A percentile compares a stretch with the other conserved stretches of the same genome.
Evolutionary conservation across 805 yeast genomes (phyloP).

Genomic region (Candida nonsorbophila): DNA sequence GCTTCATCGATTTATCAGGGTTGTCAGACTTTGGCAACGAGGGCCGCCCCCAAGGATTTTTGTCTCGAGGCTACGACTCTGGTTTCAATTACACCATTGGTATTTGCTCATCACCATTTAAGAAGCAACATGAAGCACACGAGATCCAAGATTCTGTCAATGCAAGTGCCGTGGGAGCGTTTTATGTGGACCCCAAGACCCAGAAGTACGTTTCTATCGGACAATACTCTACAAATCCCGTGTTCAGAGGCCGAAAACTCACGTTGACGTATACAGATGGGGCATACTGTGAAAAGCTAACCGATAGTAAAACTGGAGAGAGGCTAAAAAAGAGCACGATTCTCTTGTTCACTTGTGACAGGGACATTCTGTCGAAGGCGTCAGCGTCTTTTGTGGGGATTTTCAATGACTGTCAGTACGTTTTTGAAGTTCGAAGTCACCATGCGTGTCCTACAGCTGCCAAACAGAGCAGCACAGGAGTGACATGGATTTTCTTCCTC

Average conservation of each 20-base stretch:
- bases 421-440: slow-evolving; percentile 78
- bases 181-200: slow-evolving; percentile 35
- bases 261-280: slow-evolving; percentile 70
- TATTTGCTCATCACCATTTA: slow-evolving; percentile 40
- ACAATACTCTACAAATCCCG: slow-evolving; percentile 53
- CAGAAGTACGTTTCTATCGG: slow-evolving; percentile 45
- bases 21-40: slow-evolving; percentile 44
- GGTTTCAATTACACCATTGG: slow-evolving; percentile 63
- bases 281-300: slow-evolving; percentile 42
- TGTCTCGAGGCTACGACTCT: slow-evolving; percentile 64
- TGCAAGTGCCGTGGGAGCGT: slow-evolving; percentile 37
- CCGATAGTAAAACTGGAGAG: slow-evolving; percentile 38
- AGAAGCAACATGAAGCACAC: slow-evolving; percentile 34
- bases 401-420: slow-evolving; percentile 70
- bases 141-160: slow-evolving; percentile 39
- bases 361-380: slow-evolving; percentile 63
- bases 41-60: slow-evolving; percentile 51
- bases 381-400: slow-evolving; percentile 66
- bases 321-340: slow-evolving; percentile 57
- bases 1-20: slow-evolving; percentile 50
- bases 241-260: slow-evolving; percentile 66
- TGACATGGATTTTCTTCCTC: slow-evolving; percentile 40
- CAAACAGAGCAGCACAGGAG: slow-evolving; percentile 57
- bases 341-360: slow-evolving; percentile 72
- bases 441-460: slow-evolving; percentile 82